Conservation (phyloP, 139 green algal genomes). For the Desmodesmus armatus region DNA sequence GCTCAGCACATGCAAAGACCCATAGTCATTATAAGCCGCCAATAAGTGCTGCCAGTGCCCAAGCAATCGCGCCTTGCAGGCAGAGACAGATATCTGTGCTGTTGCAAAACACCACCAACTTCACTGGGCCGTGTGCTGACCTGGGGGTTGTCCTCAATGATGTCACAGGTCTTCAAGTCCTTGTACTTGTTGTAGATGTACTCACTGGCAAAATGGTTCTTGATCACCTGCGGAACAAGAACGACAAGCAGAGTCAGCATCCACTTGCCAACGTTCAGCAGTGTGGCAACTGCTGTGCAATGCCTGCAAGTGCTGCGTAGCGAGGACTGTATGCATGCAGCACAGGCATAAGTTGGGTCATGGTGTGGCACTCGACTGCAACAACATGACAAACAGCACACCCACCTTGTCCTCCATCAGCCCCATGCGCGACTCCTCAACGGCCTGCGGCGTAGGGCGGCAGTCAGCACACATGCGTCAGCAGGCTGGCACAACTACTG, state of each 20-base stretch:
- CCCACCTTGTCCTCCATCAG: conserved; percentile 46
- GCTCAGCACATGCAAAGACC: no score
- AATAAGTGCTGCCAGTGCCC: no score
- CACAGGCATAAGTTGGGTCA: neutral
- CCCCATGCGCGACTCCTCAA: conserved; percentile 15
- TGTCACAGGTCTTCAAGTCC: conserved; percentile 76
- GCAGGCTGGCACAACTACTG: neutral
- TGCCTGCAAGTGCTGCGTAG: conserved; percentile 18
- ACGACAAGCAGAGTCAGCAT: neutral
- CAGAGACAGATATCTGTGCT: no score
- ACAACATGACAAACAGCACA: neutral
- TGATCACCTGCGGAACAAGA: conserved; percentile 50
- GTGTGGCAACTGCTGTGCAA: neutral
- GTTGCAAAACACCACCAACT: no score
- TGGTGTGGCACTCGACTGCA: neutral
- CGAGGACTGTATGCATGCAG: neutral
- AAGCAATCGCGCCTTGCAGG: no score
- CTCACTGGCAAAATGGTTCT: conserved; percentile 83
- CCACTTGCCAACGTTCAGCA: neutral
- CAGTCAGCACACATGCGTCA: neutral
- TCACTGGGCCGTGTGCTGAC: no score
- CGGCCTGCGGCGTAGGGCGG: neutral
- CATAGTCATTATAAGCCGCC: no score
- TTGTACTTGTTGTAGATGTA: conserved; percentile 88
- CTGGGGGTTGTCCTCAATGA: conserved; percentile 64